These are phyloP conservation scores for Fusarium multiceps DNA, from an alignment of 2,329 filamentous ascomycete species.

Conservation along the genomic window DNA sequence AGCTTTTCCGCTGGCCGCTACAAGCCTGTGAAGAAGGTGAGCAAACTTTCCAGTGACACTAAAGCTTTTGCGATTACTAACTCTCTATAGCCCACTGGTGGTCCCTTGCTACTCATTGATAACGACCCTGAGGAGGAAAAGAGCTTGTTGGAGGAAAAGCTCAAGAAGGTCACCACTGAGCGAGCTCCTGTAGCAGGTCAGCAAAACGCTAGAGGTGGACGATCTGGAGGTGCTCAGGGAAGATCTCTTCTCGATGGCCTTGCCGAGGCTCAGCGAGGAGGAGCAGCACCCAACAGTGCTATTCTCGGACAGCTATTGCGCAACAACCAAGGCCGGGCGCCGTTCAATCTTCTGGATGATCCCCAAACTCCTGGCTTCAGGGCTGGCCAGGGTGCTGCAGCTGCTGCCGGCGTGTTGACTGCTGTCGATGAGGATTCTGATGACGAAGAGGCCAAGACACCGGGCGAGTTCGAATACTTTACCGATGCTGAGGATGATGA, in stretches of 20 bases:
- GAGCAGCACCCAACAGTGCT: slow-evolving; percentile 41
- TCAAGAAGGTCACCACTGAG: slow-evolving; percentile 80
- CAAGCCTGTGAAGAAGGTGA: slow-evolving; percentile 88
- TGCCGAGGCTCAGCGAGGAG: slow-evolving; percentile 49
- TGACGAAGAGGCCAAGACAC: slow-evolving; percentile 76
- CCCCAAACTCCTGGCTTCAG: slow-evolving; percentile 46
- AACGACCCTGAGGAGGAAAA: slow-evolving; percentile 83
- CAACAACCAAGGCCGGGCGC: slow-evolving; percentile 51
- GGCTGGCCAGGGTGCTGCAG: slow-evolving; percentile 70
- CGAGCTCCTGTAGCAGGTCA: slow-evolving; percentile 68
- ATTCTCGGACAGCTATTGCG: slow-evolving; percentile 59
- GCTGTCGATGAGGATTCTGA: slow-evolving; percentile 88
- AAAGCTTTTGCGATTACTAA: slow-evolving; percentile 37
- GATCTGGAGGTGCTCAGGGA: slow-evolving; percentile 47
- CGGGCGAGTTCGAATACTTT: slow-evolving; percentile 82
- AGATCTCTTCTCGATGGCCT: slow-evolving; percentile 54
- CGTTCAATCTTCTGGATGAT: slow-evolving; percentile 47
- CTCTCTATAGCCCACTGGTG: slow-evolving; percentile 80
- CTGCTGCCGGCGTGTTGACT: slow-evolving; percentile 83
- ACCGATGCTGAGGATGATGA: slow-evolving; percentile 66
- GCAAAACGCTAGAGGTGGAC: slow-evolving; percentile 46
- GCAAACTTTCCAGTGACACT: slow-evolving; percentile 29
- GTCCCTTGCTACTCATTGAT: slow-evolving; percentile 90
- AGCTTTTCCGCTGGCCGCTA: slow-evolving; percentile 92
- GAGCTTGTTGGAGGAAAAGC: slow-evolving; percentile 87